Evolutionary conservation across 768 basidiomycete genomes (phyloP), one percentile per base, ranked within the genome.

Genomic region (Suillus sp.): DNA sequence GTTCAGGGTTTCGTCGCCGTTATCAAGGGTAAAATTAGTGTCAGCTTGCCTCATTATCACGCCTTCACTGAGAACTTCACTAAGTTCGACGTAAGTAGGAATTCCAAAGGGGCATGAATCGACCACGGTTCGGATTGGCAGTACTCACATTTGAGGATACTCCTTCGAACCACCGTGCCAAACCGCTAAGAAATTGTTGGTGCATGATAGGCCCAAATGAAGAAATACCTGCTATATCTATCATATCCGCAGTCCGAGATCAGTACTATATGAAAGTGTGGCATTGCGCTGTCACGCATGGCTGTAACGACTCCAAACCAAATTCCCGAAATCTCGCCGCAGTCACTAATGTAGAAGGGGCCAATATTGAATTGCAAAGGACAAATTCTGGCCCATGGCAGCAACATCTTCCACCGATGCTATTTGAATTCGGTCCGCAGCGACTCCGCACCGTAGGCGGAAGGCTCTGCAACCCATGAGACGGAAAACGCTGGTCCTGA

Each of bases 1-100:
- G 83, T 81, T 85, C 84, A 85, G 22, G 81, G 76, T 22, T 48
- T 72, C 77, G 34, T 80, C 72, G 30, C 78, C 76, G 27, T 69
- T 75, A 42, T 67, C 59, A 13, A 73, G 68, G 16, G 79, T 27
- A 16, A 6, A 0, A 20, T 11, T 18, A 6, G 18, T 27, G 25
- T 27, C 56, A 10, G 25, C 22, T 27, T 56, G 55, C 37, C 55
- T 34, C 56, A 13, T 57, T 27, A 5, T 38, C 37, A 18, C 16
- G 25, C 27, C 18, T 3, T 20, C 18, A 38, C 16, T 35, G 27
- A 27, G 10, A 27, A 27, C 10, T 55, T 16, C 5, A 37, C 25
- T 10, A n/a, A 34, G 30, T 34, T 20, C 37, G 16, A 57, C 37
- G 22, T 16, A 38, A 20, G 37, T 20, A 25, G 11, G 11, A 11